These are phyloP conservation scores for Pleurotus tuber-regium DNA, from an alignment of 768 basidiomycete species.

Conservation along the genomic window DNA sequence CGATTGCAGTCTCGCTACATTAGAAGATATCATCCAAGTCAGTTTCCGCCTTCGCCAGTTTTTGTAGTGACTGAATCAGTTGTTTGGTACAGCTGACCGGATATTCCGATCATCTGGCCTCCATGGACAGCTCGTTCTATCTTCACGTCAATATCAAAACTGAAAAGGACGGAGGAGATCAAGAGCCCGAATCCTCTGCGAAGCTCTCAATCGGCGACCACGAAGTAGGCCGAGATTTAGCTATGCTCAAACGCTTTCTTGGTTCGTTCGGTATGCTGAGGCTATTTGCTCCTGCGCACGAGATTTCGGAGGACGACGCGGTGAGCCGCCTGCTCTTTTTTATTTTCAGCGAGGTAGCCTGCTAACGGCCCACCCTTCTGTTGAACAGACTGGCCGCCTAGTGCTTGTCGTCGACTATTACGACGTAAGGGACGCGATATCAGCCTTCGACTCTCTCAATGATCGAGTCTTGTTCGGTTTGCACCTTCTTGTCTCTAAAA, in stretches of 20 bases:
- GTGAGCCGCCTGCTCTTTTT: slow-evolving; percentile 18
- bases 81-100: slow-evolving; percentile 65
- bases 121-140: slow-evolving; percentile 50
- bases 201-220: not conserved
- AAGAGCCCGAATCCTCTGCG: slow-evolving; percentile 10
- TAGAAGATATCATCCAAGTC: slow-evolving; percentile 44
- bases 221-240: slow-evolving; percentile 19
- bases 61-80: too few relatives aligned
- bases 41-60: too few relatives aligned
- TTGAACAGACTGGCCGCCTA: too few relatives aligned
- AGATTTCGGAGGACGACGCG: slow-evolving; percentile 8
- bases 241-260: slow-evolving; percentile 29
- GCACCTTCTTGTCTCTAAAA: slow-evolving; percentile 31
- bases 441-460: slow-evolving; percentile 50
- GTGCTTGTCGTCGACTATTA: slow-evolving; percentile 58
- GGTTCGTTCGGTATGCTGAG: slow-evolving; percentile 29
- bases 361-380: too few relatives aligned
- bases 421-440: slow-evolving; percentile 57
- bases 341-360: too few relatives aligned
- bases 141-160: slow-evolving; percentile 38
- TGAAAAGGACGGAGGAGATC: slow-evolving; percentile 16
- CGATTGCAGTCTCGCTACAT: slow-evolving; percentile 43
- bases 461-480: slow-evolving; percentile 49
- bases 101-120: slow-evolving; percentile 46
- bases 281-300: slow-evolving; percentile 20